Percentiles rank a stretch among this genome's conserved stretches.
These are phyloP conservation scores for Lachancea cidri DNA, from an alignment of 805 yeast genomes.

Conservation along the genomic window DNA sequence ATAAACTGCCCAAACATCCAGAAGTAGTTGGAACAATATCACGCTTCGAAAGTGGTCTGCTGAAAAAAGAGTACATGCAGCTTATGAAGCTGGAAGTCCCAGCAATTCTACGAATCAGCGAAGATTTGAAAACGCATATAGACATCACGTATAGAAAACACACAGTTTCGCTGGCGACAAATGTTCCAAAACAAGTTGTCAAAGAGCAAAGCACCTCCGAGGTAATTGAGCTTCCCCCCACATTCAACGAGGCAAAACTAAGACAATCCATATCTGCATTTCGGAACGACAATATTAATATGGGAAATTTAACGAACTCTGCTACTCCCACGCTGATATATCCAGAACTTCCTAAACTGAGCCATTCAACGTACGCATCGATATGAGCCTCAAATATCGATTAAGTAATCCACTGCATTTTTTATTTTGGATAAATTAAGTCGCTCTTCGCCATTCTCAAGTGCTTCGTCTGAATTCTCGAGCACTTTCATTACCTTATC, in stretches of 20 bases:
- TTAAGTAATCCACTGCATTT: conserved; percentile 7
- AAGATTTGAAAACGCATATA: conserved; percentile 23
- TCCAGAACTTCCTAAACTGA: conserved; percentile 27
- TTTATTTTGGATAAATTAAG: conserved; percentile 3
- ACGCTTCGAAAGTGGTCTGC: conserved; percentile 8
- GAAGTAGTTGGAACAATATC: conserved; percentile 8
- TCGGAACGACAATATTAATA: background rate
- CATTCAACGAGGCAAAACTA: conserved; percentile 26
- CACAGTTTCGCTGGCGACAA: conserved; percentile 24
- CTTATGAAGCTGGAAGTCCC: conserved; percentile 31
- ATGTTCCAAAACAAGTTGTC: conserved; percentile 19
- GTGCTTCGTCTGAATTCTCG: background rate
- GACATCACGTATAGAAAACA: conserved; percentile 19
- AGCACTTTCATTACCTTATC: conserved; percentile 3
- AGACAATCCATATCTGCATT: conserved; percentile 19
- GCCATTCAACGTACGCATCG: conserved; percentile 3
- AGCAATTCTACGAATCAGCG: conserved; percentile 26
- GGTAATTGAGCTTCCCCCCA: conserved; percentile 15
- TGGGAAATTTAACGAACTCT: background rate
- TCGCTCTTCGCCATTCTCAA: background rate
- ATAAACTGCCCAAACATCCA: conserved; percentile 28
- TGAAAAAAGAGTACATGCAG: conserved; percentile 23
- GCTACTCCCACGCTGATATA: conserved; percentile 9
- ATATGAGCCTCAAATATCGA: conserved; percentile 2
- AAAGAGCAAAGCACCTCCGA: conserved; percentile 3